Evolutionary conservation across 75 land plant species (phyloP), one percentile per base, ranked within the genome.

Genomic region (Cunninghamia lanceolata): DNA sequence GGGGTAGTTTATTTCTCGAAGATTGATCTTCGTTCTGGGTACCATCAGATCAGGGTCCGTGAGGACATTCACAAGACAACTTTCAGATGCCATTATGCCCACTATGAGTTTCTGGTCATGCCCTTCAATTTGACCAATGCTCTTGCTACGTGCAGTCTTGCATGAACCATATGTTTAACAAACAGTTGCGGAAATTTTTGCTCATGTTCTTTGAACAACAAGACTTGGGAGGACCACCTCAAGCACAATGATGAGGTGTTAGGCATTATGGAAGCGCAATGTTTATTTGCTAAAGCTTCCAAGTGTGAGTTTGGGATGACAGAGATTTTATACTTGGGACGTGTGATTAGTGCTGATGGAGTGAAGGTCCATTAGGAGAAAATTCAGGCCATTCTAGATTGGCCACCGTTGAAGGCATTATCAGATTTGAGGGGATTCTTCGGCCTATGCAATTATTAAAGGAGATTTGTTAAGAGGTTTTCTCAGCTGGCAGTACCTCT

Each of bases 51-150:
- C 14, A 7, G 34, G 1, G 47, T 79, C 25, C 30, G 0, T 0
- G 36, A 79, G 56, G 87, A 86, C 32, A 45, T 42, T 10, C 39
- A 79, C 5, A 86, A 86, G 11, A 86, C 54, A 3, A 25, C 77
- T 3, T 78, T 86, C 0, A 40, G 38, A 45, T 38, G 84, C 9
- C n/a, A 83, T 4, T 86, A 81, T 19, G 56, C 3, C 0, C 66
- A 86, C 43, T 86, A 86, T 79, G 84, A 86, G 38, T 86, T 21
- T 46, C 3, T 47, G 14, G 83, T 86, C 4, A 86, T 86, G 52
- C 87, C 83, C 3, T 86, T 86, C 15, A 84, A 63, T 28, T 10
- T 86, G 0, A 86, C 38, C 6, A 86, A 79, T 86, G 84, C 85
- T 6, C 85, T 36, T 14, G 42, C 86, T 7, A 85, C 86, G 0